Evolutionary conservation across 108 stramenopile species (phyloP).

Genomic region (Schizochytrium sp.): DNA sequence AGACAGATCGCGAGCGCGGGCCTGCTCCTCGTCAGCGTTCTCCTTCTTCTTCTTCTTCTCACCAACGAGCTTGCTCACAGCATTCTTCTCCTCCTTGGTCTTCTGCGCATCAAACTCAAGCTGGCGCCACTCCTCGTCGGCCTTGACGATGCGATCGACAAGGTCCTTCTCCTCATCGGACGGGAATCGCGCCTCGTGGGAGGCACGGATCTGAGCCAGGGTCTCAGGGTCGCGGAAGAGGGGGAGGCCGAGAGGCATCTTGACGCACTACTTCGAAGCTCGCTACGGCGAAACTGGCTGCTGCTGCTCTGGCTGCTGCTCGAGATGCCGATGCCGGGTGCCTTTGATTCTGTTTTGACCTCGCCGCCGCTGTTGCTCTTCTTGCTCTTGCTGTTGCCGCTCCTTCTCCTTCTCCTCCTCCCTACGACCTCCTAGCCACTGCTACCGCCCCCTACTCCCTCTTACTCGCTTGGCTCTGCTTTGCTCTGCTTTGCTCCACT

Average conservation of each 20-base stretch:
- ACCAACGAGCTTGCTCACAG: constrained; percentile 89
- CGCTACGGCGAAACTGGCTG: too few relatives aligned
- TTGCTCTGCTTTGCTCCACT: too few relatives aligned
- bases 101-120: constrained; percentile 50
- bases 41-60: constrained; percentile 93
- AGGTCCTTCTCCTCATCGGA: constrained; percentile 16
- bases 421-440: too few relatives aligned
- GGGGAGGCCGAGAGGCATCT: constrained; percentile 28
- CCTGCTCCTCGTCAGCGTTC: constrained; percentile 84
- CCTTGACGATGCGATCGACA: constrained; percentile 57
- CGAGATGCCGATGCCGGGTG: background rate
- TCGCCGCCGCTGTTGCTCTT: background rate
- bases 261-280: background rate
- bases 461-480: too few relatives aligned
- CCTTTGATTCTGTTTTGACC: background rate
- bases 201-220: constrained; percentile 52
- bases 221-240: constrained; percentile 51
- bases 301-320: too few relatives aligned
- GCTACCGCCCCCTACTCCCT: too few relatives aligned
- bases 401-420: too few relatives aligned
- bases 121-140: constrained; percentile 59
- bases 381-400: too few relatives aligned
- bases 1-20: constrained; percentile 86
- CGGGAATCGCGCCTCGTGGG: constrained; percentile 29
- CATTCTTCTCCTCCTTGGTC: constrained; percentile 84